These are phyloP conservation scores for Stereocaulon alpinum DNA, from an alignment of 495 filamentous ascomycete species.

Conservation along the genomic window DNA sequence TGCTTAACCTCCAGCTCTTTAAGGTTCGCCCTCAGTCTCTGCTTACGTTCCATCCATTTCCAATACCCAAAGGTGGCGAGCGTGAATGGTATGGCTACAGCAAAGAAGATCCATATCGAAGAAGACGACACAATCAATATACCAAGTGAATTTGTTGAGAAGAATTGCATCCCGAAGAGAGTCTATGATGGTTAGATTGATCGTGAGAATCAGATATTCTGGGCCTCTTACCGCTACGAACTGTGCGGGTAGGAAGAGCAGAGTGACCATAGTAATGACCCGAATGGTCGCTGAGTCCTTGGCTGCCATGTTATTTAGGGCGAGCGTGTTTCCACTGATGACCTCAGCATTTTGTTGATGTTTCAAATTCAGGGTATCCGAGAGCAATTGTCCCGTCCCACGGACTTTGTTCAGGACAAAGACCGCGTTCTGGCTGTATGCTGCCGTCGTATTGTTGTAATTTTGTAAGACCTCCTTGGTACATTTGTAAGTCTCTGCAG, in stretches of 20 bases:
- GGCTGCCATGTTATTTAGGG: neutral
- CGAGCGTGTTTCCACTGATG: conserved; percentile 1
- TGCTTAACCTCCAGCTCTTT: neutral
- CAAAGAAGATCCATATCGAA: conserved; percentile 4
- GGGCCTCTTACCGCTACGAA: conserved; percentile 5
- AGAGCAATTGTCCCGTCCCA: neutral
- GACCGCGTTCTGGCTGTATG: neutral
- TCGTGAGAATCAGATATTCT: neutral
- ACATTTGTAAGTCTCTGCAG: neutral
- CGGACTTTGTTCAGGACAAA: conserved; percentile 2
- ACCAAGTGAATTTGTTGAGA: neutral
- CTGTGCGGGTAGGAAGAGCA: conserved; percentile 1
- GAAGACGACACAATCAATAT: neutral
- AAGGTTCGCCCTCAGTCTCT: neutral
- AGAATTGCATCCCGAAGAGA: conserved; percentile 5
- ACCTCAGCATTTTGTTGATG: neutral
- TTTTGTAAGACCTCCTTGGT: neutral
- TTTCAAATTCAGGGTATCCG: conserved; percentile 8
- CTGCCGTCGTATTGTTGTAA: neutral
- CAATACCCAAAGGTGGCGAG: neutral
- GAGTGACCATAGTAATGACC: conserved; percentile 6
- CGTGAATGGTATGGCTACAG: neutral
- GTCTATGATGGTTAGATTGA: neutral
- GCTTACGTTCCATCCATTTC: conserved; percentile 3
- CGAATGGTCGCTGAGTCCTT: conserved; percentile 7